A percentile compares a stretch with the other conserved stretches of the same genome.
phyloP scores from a whole-genome alignment of 306 rosid genomes.

The Cercis canadensis region DNA sequence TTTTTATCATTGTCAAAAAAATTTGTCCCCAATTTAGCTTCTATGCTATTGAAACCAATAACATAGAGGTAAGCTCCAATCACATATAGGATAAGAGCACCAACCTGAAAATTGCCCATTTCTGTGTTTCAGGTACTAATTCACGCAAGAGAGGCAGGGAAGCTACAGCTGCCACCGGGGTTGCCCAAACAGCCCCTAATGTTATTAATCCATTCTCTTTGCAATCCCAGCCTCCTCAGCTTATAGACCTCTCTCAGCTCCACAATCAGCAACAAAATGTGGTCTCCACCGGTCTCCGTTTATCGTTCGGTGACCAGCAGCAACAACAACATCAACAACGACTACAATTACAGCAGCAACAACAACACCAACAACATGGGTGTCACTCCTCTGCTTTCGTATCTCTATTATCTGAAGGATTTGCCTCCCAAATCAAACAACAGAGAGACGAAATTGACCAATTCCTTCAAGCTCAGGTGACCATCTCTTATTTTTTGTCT shows the following conservation, averaged over 20 bases:
- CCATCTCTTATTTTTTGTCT: constrained; percentile 7
- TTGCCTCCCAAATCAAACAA: constrained; percentile 71
- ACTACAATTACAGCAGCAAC: constrained; percentile 47
- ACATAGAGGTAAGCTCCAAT: too few relatives aligned
- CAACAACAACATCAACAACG: constrained; percentile 60
- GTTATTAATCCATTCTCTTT: constrained; percentile 54
- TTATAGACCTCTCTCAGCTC: constrained; percentile 83
- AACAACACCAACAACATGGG: constrained; percentile 41
- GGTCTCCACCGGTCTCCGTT: constrained; percentile 87
- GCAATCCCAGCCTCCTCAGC: constrained; percentile 68
- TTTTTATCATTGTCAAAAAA: neutral
- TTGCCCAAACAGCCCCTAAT: constrained; percentile 38
- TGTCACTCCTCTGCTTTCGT: constrained; percentile 51
- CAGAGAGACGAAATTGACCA: constrained; percentile 77
- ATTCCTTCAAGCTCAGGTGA: constrained; percentile 81
- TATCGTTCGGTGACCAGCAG: constrained; percentile 71
- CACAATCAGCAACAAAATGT: constrained; percentile 72
- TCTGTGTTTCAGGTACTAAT: constrained; percentile 34
- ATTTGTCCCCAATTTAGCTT: constrained; percentile 7
- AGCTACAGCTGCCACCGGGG: constrained; percentile 40
- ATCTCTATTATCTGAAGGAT: constrained; percentile 63
- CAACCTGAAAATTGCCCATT: constrained; percentile 7
- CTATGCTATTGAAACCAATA: neutral
- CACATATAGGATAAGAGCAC: too few relatives aligned
- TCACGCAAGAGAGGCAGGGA: constrained; percentile 88